A percentile compares a stretch with the other conserved stretches of the same genome.
Evolutionary conservation across 495 filamentous ascomycete genomes (phyloP).

Genomic region (Sporormia fimetaria): DNA sequence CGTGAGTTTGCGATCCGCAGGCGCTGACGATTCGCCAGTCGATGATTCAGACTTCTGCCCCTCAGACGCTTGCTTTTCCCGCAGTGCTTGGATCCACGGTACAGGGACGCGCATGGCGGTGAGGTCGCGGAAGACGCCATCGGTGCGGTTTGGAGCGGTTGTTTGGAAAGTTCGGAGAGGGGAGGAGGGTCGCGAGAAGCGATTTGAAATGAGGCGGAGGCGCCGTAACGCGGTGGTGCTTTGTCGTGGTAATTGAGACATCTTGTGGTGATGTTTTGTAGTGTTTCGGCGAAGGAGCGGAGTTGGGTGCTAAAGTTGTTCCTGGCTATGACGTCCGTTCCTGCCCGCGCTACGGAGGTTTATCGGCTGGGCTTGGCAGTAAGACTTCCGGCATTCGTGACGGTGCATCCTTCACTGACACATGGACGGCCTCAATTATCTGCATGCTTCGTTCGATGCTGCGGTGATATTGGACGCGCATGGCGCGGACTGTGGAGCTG

Average conservation of each 20-base stretch:
- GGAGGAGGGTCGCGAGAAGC: neutral
- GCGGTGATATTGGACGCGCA: conserved; percentile 1
- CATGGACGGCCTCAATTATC: neutral
- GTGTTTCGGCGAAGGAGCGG: too few relatives aligned
- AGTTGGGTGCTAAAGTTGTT: too few relatives aligned
- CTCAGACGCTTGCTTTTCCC: conserved; percentile 40
- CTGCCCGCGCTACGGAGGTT: too few relatives aligned
- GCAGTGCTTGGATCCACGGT: conserved; percentile 60
- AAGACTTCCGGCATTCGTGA: too few relatives aligned
- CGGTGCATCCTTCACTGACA: neutral
- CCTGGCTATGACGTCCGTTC: too few relatives aligned
- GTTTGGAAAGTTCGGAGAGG: conserved; percentile 21
- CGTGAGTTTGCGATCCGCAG: conserved; percentile 39
- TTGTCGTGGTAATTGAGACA: conserved; percentile 9
- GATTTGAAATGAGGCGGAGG: neutral
- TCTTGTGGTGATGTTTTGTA: too few relatives aligned
- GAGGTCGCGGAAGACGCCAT: conserved; percentile 44
- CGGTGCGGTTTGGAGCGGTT: conserved; percentile 26
- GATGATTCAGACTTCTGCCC: conserved; percentile 25
- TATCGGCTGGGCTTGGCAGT: too few relatives aligned
- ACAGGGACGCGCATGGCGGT: conserved; percentile 48
- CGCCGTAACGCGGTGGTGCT: conserved; percentile 10
- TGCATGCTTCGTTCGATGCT: conserved; percentile 4
- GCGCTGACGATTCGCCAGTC: conserved; percentile 26
- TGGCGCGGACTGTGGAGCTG: conserved; percentile 24